Base-by-base conservation (phyloP, 2,329 filamentous ascomycete genomes). In the Ceratocystis colombiana region DNA sequence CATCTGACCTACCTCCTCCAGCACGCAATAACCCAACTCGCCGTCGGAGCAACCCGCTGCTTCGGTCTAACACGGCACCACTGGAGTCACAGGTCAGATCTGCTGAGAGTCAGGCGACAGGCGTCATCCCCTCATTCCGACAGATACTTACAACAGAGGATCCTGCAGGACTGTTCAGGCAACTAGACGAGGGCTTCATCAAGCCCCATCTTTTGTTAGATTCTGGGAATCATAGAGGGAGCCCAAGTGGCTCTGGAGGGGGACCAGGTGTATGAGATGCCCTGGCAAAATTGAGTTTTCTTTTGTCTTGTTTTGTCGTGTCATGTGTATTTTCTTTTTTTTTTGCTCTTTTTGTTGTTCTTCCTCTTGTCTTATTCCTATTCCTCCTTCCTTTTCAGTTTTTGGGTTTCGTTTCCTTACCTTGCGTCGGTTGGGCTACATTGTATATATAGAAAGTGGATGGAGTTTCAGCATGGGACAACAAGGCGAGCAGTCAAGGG, bases 121-220 rank as follows among this genome's bases (percentile, higher is more conserved):
- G 66, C 5, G 30, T 61, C 12, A 68, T 63, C 17, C 61, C 66
- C 37, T 88, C 91, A 0, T 85, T 96, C 67, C 85, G 86, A 66
- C 88, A 93, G 73, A 79, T 99, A 7, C 85, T 96, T 70, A 89
- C 88, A 17, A 83, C 88, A 0, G 90, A 96, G 63, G 94, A 99
- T 74, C 91, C 95, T 57, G 88, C 89, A 8, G 90, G 88, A 59
- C 84, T 95, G 77, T 96, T 99, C 75, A 87, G 86, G 70, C 92
- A 96, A 76, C 79, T 99, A 68, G 94, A 99, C 74, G 94, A 99
- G 75, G 90, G 92, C 68, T 96, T 91, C 74, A 92, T 97, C 76
- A 97, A 97, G 79, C 93, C 93, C 20, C 89, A 87, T 73, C 77
- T 97, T 66, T 76, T 97, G 70, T 81, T 97, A 22, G 92, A 96